Conservation (phyloP, 192 early-diverging fungal species). For the Backusella westeae region DNA sequence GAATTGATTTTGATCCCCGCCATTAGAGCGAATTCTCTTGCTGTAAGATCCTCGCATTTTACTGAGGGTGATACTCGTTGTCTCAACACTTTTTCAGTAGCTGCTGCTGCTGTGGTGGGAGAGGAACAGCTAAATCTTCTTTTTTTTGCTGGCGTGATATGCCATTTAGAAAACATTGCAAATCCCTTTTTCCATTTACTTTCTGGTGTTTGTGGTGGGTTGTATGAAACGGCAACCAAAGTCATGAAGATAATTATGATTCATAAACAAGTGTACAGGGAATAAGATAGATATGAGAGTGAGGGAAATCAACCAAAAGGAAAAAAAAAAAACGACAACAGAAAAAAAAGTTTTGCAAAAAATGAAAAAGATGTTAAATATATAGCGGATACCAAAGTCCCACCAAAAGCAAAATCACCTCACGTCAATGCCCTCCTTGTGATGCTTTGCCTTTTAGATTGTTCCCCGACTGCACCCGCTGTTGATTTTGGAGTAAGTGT, state of each 20-base stretch:
- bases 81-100: constrained; percentile 22
- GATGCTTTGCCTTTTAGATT: background rate
- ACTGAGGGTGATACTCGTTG: background rate
- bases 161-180: constrained; percentile 13
- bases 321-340: constrained; percentile 5
- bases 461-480: constrained; percentile 2
- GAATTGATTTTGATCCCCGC: constrained; percentile 25
- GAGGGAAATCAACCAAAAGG: background rate
- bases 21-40: constrained; percentile 36
- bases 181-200: constrained; percentile 18
- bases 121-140: background rate
- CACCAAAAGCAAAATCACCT: constrained; percentile 10
- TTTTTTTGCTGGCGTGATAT: background rate
- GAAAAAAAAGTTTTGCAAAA: background rate
- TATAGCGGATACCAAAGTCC: background rate
- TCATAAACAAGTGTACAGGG: constrained; percentile 1
- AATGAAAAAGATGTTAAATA: background rate
- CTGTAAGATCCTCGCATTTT: constrained; percentile 34
- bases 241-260: constrained; percentile 14
- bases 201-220: constrained; percentile 9
- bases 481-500: background rate
- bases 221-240: constrained; percentile 11
- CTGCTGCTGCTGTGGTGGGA: constrained; percentile 15
- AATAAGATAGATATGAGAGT: background rate
- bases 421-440: background rate